Evolutionary conservation across 768 basidiomycete genomes (phyloP).

Genomic region (Leccinum uliginosum): DNA sequence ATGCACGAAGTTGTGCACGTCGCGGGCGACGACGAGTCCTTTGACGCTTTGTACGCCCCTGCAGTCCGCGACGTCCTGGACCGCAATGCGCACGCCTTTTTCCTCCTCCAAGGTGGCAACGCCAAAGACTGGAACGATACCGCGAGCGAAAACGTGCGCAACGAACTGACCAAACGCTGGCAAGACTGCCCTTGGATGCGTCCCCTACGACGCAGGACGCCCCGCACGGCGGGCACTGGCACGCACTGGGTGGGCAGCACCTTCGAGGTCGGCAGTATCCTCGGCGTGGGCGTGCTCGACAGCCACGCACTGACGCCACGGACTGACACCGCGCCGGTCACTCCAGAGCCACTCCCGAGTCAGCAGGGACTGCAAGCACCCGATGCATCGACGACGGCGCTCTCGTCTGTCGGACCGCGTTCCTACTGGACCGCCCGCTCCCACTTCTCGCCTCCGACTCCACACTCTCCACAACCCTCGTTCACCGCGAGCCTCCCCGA

Average conservation of each 20-base stretch:
- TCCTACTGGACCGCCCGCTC: slow-evolving; percentile 23
- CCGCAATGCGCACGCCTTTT: slow-evolving; percentile 60
- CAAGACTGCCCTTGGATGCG: slow-evolving; percentile 63
- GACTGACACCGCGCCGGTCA: background rate
- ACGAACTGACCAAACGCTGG: slow-evolving; percentile 61
- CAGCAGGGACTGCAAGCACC: slow-evolving; percentile 2
- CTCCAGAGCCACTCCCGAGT: background rate
- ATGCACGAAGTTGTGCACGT: slow-evolving; percentile 29
- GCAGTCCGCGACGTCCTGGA: slow-evolving; percentile 40
- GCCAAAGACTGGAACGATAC: slow-evolving; percentile 63
- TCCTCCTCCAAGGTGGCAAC: slow-evolving; percentile 59
- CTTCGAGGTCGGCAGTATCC: slow-evolving; percentile 74
- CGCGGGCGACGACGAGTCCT: slow-evolving; percentile 27
- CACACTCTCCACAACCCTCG: slow-evolving; percentile 4
- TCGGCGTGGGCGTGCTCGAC: slow-evolving; percentile 61
- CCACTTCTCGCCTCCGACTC: slow-evolving; percentile 13
- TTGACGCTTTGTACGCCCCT: slow-evolving; percentile 33
- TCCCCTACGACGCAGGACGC: slow-evolving; percentile 32
- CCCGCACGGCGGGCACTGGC: background rate
- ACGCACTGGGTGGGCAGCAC: slow-evolving; percentile 65
- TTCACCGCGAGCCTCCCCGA: slow-evolving; percentile 10
- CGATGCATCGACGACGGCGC: slow-evolving; percentile 18
- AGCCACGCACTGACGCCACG: slow-evolving; percentile 8
- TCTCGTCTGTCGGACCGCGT: slow-evolving; percentile 18
- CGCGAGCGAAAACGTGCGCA: slow-evolving; percentile 44